Evolutionary conservation across 805 yeast genomes (phyloP), one percentile per base, ranked within the genome.

Genomic region (Torulaspora maleeae): DNA sequence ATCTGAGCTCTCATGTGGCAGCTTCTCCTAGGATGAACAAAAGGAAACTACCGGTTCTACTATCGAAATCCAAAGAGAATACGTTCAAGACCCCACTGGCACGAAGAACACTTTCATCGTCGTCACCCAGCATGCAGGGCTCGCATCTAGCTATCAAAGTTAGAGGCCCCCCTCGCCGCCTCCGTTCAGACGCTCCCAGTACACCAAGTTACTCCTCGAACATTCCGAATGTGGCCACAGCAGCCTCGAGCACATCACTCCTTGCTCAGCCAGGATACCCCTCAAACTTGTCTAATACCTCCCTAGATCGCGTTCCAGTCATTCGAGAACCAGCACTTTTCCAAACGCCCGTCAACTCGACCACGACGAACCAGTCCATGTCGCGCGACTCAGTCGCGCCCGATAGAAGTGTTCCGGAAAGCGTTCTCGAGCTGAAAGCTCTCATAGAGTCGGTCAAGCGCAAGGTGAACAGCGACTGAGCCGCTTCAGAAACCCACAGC

Each of bases 81-180:
- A 51, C 49, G n/a, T 61, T 58, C 43, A 59, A 58, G 48, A 64
- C 67, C 8, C 65, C 66, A 4, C 28, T 44, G 27, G 44, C 54
- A 9, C 38, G 30, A 15, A 42, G 53, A 24, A 41, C 52, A 5
- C 51, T 48, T 0, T 47, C 55, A 3, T 48, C 53, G 8, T 50
- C 48, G 12, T 52, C 62, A 7, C 56, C 63, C 4, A 51, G 59
- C 8, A 37, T 52, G 10, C 25, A 22, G n/a, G 54, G 61, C 19
- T 64, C 68, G 0, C 66, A 63, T 39, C 38, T 63, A 38, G 65
- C 60, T 1, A 51, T 45, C 17, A 63, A 63, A 40, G 36, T 55
- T 11, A 48, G 55, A 33, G 40, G 44, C 19, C 38, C 38, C 9
- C 30, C 45, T 4, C 48, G 47, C n/a, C 43, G 44, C 25, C 48